These are phyloP conservation scores for Penicillium pulvis DNA, from an alignment of 495 filamentous ascomycete genomes.

Conservation along the genomic window DNA sequence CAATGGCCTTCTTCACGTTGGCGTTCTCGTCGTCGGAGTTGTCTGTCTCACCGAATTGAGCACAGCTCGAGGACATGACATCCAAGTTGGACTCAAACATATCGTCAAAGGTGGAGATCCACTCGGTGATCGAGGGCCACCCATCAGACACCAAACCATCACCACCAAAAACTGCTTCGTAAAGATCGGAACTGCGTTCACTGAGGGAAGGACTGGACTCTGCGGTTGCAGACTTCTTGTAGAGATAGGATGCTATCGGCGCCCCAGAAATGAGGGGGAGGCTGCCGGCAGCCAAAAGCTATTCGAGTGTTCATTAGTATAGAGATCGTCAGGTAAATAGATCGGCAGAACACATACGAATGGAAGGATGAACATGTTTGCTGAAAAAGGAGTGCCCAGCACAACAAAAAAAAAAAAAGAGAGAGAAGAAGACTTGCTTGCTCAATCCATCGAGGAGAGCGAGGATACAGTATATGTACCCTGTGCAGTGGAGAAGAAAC, in stretches of 20 bases:
- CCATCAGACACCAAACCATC: slow-evolving; percentile 23
- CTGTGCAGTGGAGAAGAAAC: slow-evolving; percentile 8
- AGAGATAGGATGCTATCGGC: slow-evolving; percentile 24
- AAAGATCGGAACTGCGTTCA: slow-evolving; percentile 22
- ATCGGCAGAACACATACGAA: slow-evolving; percentile 20
- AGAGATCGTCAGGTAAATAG: background rate
- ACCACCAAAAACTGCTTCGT: slow-evolving; percentile 26
- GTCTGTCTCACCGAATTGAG: slow-evolving; percentile 37
- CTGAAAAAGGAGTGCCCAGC: slow-evolving; percentile 27
- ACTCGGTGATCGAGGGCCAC: slow-evolving; percentile 22
- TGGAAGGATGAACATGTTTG: slow-evolving; percentile 30
- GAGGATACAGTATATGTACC: slow-evolving; percentile 20
- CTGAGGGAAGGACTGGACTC: slow-evolving; percentile 15
- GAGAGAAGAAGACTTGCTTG: slow-evolving; percentile 34
- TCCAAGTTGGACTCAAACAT: slow-evolving; percentile 42
- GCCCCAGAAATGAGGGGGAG: slow-evolving; percentile 34
- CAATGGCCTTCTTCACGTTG: slow-evolving; percentile 42
- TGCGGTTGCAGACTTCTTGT: slow-evolving; percentile 16
- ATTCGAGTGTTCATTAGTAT: background rate
- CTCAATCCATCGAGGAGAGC: slow-evolving; percentile 3
- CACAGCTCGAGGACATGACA: slow-evolving; percentile 45
- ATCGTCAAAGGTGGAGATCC: slow-evolving; percentile 22
- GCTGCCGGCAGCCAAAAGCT: slow-evolving; percentile 37
- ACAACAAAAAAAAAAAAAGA: slow-evolving; percentile 18
- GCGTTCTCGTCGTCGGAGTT: slow-evolving; percentile 45